Evolutionary conservation across 495 filamentous ascomycete genomes (phyloP).

Genomic region (Pyronema omphalodes): DNA sequence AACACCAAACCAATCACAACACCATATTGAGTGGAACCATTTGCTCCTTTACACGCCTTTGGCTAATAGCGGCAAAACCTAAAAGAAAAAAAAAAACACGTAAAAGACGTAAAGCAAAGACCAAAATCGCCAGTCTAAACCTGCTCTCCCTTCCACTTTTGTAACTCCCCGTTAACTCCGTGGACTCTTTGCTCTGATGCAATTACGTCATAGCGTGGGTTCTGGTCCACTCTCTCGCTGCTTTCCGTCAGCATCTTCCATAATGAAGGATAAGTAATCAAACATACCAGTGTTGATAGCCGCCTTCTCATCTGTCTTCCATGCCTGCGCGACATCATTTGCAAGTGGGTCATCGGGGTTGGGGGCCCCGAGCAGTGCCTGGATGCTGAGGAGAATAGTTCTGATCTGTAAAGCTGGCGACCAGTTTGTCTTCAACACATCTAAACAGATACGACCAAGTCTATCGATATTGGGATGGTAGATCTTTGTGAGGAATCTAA

Average conservation of each 20-base stretch:
- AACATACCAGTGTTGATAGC: constrained; percentile 36
- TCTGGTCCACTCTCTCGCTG: constrained; percentile 22
- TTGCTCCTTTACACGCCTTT: too few species aligned
- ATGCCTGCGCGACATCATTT: constrained; percentile 91
- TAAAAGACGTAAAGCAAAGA: too few species aligned
- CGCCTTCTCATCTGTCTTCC: constrained; percentile 86
- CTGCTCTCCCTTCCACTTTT: too few species aligned
- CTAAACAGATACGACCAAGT: constrained; percentile 31
- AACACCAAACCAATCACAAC: too few species aligned
- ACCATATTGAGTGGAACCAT: too few species aligned
- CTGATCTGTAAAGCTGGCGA: constrained; percentile 95
- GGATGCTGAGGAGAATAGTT: constrained; percentile 92
- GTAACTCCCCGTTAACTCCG: too few species aligned
- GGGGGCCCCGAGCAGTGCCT: constrained; percentile 85
- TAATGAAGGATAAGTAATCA: background rate
- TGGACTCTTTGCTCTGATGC: too few species aligned
- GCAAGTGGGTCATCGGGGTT: constrained; percentile 96
- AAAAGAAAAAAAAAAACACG: too few species aligned
- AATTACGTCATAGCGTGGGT: constrained; percentile 21
- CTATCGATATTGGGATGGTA: constrained; percentile 82
- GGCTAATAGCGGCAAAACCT: too few species aligned
- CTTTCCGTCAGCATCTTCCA: background rate
- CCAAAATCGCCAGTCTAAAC: too few species aligned
- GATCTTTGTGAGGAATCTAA: constrained; percentile 95
- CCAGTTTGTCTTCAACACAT: constrained; percentile 99